Evolutionary conservation across 2,329 filamentous ascomycete genomes (phyloP).

Genomic region (Neofusicoccum sp.): DNA sequence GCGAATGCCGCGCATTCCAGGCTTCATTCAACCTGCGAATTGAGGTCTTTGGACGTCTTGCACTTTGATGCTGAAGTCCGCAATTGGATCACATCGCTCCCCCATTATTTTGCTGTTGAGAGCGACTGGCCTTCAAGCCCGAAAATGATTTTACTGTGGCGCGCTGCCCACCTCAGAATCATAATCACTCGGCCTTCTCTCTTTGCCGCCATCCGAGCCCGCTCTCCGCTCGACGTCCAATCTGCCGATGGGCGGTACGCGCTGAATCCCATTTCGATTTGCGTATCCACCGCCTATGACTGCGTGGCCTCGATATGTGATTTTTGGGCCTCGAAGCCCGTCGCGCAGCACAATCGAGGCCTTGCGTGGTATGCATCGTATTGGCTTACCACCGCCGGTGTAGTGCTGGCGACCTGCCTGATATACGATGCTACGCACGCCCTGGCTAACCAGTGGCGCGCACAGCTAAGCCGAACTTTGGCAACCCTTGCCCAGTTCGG

Average conservation of each 20-base stretch:
- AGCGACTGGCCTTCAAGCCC: not conserved
- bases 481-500: not conserved
- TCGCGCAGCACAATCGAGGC: not conserved
- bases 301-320: not conserved
- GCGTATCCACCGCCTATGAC: not conserved
- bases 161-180: not conserved
- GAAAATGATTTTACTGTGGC: conserved; percentile 6
- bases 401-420: not conserved
- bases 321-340: not conserved
- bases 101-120: not conserved
- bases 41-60: not conserved
- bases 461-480: not conserved
- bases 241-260: not conserved
- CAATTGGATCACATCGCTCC: not conserved
- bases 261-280: not conserved
- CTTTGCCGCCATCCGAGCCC: conserved; percentile 2
- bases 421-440: not conserved
- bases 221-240: not conserved
- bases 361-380: conserved; percentile 6
- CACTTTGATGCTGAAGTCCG: not conserved
- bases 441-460: not conserved
- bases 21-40: not conserved
- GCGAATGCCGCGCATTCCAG: not conserved
- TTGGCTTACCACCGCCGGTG: not conserved
- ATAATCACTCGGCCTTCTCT: not conserved